Percentiles rank a stretch among this genome's conserved stretches.
phyloP scores from a whole-genome alignment of 805 yeast species.

The Kregervanrija pseudodelftensis region DNA sequence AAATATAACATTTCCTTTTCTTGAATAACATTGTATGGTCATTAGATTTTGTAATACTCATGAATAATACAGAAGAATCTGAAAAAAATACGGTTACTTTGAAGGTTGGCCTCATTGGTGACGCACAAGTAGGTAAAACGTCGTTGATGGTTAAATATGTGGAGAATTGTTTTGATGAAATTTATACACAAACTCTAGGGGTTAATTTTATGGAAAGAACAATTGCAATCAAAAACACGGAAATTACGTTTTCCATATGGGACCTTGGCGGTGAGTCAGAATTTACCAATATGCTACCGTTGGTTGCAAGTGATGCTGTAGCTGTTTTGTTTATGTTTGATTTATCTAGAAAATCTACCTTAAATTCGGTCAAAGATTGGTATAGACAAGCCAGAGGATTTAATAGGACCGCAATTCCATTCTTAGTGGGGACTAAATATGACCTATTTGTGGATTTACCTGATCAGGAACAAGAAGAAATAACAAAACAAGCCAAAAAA shows the following conservation, averaged over 20 bases:
- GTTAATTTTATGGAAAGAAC: constrained; percentile 92
- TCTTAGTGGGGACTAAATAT: constrained; percentile 88
- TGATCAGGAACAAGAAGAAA: constrained; percentile 72
- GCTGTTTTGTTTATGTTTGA: constrained; percentile 89
- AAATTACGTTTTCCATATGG: constrained; percentile 88
- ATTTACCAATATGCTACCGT: constrained; percentile 89
- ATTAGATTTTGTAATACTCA: background rate
- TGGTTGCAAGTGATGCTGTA: constrained; percentile 87
- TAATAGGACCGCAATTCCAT: constrained; percentile 85
- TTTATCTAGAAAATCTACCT: constrained; percentile 75
- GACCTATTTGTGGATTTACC: constrained; percentile 79
- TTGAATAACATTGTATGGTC: background rate
- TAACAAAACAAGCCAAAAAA: constrained; percentile 74
- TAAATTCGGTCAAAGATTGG: constrained; percentile 91
- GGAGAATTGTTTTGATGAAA: constrained; percentile 89
- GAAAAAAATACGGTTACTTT: constrained; percentile 46
- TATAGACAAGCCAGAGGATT: constrained; percentile 85
- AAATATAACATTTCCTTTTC: background rate
- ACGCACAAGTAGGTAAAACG: constrained; percentile 93
- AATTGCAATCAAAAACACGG: constrained; percentile 76
- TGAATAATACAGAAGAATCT: constrained; percentile 1
- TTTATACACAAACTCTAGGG: constrained; percentile 89
- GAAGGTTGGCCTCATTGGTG: constrained; percentile 91
- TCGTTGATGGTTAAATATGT: constrained; percentile 95
- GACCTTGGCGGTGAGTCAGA: constrained; percentile 95